phyloP scores from a whole-genome alignment of 192 early-diverging fungal genomes.

The Ambispora gerdemannii region DNA sequence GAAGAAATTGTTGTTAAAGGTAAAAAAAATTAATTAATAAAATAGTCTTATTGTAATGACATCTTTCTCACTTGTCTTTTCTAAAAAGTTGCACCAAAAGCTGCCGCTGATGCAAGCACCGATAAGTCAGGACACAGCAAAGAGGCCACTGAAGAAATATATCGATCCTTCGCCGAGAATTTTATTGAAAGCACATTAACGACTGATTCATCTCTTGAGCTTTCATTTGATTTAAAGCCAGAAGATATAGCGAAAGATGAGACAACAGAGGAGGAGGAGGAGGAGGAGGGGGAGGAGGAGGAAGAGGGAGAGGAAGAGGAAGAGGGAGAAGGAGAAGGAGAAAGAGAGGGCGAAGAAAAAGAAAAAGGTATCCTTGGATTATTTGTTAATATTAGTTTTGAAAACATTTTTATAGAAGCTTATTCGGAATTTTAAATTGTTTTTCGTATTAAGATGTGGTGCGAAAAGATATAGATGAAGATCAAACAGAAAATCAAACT shows the following conservation, averaged over 20 bases:
- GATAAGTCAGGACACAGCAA: neutral
- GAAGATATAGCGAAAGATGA: slow-evolving; percentile 20
- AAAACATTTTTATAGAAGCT: too few species aligned
- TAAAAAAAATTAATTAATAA: neutral
- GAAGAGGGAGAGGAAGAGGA: neutral
- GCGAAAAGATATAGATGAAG: too few species aligned
- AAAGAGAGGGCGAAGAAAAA: neutral
- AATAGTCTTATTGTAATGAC: neutral
- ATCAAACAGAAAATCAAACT: too few species aligned
- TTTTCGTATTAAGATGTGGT: too few species aligned
- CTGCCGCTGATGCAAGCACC: neutral
- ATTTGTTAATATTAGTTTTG: too few species aligned
- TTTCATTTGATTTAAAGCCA: slow-evolving; percentile 26
- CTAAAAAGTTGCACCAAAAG: slow-evolving; percentile 17
- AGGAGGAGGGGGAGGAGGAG: neutral
- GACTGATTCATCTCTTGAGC: slow-evolving; percentile 5
- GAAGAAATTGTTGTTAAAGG: slow-evolving; percentile 30
- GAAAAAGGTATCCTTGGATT: too few species aligned
- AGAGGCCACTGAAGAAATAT: slow-evolving; percentile 20
- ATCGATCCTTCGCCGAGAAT: slow-evolving; percentile 17
- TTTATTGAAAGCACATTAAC: slow-evolving; percentile 19
- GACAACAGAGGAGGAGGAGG: slow-evolving; percentile 3
- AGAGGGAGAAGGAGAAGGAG: neutral
- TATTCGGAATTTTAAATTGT: too few species aligned
- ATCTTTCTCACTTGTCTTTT: neutral